A percentile compares a stretch with the other conserved stretches of the same genome.
These are phyloP conservation scores for Polytrichum formosum DNA, from an alignment of 225 moss, liverwort and hornwort species.

Conservation along the genomic window DNA sequence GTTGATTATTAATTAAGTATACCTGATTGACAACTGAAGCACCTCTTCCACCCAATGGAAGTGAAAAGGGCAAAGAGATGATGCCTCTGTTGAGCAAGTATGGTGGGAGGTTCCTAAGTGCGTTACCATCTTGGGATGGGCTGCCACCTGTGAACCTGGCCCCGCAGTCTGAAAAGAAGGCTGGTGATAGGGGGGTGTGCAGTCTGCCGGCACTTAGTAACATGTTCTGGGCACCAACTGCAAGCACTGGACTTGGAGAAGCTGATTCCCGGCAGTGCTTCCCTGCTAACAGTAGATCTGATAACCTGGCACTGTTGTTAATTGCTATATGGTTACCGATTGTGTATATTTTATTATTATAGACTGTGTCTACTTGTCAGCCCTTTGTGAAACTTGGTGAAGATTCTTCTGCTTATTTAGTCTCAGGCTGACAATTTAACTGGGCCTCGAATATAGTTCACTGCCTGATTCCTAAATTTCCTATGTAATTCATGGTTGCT, in stretches of 20 bases:
- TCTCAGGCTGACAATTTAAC: no score
- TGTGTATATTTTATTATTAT: no score
- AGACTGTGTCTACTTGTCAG: no score
- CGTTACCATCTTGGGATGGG: slow-evolving; percentile 21
- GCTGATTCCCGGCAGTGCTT: slow-evolving; percentile 30
- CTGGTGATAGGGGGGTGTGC: slow-evolving; percentile 23
- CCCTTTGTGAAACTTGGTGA: no score
- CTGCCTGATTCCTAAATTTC: no score
- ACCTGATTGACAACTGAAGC: slow-evolving; percentile 44
- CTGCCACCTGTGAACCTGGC: slow-evolving; percentile 18
- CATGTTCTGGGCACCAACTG: slow-evolving; percentile 23
- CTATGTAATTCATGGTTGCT: no score
- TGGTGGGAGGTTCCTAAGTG: slow-evolving; percentile 26
- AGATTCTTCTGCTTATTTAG: no score
- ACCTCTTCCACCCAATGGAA: slow-evolving; percentile 26
- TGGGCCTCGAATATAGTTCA: no score
- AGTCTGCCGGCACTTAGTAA: slow-evolving; percentile 33
- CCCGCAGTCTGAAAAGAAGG: slow-evolving; percentile 19
- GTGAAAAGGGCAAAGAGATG: slow-evolving; percentile 29
- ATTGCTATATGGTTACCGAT: slow-evolving; percentile 8
- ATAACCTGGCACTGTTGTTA: slow-evolving; percentile 10
- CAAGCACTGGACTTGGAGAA: slow-evolving; percentile 16
- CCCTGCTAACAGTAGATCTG: slow-evolving; percentile 27
- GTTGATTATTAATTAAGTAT: background rate
- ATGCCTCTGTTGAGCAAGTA: slow-evolving; percentile 22